Evolutionary conservation across 331 rosid genomes (phyloP).

Genomic region (Telfairia occidentalis): DNA sequence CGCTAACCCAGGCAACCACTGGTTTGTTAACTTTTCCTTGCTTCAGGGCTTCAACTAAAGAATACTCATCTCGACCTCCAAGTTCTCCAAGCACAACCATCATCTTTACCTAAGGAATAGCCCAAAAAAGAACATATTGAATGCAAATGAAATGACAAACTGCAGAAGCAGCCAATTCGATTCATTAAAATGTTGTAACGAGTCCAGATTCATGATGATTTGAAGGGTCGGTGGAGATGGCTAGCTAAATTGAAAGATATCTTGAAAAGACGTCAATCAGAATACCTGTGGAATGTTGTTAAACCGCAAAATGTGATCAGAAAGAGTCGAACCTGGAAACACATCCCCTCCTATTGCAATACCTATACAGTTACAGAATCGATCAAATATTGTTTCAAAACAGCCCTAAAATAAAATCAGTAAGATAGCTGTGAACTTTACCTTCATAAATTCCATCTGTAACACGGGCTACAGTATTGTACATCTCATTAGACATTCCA

Average conservation of each 20-base stretch:
- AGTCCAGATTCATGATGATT: not conserved
- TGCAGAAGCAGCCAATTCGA: not conserved
- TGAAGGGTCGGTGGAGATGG: slow-evolving; percentile 49
- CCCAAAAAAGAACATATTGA: slow-evolving; percentile 6
- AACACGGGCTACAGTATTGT: slow-evolving; percentile 84
- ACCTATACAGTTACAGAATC: slow-evolving; percentile 34
- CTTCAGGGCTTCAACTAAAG: slow-evolving; percentile 88
- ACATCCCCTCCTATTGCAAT: slow-evolving; percentile 99
- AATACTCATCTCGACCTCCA: slow-evolving; percentile 95
- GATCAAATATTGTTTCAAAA: slow-evolving; percentile 15
- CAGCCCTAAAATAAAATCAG: not conserved
- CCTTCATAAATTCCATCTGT: slow-evolving; percentile 97
- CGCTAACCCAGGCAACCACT: slow-evolving; percentile 99
- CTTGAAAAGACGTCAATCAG: slow-evolving; percentile 45
- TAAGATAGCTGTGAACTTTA: slow-evolving; percentile 12
- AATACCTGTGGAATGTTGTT: slow-evolving; percentile 91
- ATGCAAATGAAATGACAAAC: slow-evolving; percentile 1
- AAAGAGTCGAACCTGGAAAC: slow-evolving; percentile 97
- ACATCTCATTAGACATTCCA: slow-evolving; percentile 97
- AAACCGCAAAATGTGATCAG: slow-evolving; percentile 94
- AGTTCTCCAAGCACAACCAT: slow-evolving; percentile 96
- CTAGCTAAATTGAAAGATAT: slow-evolving; percentile 28
- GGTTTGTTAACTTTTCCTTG: slow-evolving; percentile 91
- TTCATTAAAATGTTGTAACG: not conserved
- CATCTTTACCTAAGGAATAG: slow-evolving; percentile 63